Evolutionary conservation across 441 rosid species (phyloP).

Genomic region (Erodium texanum): DNA sequence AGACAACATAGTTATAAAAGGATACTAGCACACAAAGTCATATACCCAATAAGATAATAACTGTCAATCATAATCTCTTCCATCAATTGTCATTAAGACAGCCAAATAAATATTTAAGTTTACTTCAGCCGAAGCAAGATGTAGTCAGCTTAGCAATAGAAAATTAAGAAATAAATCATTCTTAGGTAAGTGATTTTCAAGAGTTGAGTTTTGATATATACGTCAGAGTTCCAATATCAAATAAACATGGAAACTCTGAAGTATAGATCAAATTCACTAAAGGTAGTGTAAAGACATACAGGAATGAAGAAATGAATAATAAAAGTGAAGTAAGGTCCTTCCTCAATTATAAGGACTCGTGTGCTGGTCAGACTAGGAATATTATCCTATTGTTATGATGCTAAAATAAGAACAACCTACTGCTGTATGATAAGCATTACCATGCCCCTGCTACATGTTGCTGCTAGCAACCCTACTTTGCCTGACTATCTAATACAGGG

Average conservation of each 20-base stretch:
- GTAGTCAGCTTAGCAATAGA: not conserved
- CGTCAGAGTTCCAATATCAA: not conserved
- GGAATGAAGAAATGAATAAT: not conserved
- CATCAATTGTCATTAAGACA: not conserved
- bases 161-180: not conserved
- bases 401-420: not conserved
- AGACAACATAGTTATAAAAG: constrained; percentile 11
- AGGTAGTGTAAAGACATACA: not conserved
- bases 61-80: constrained; percentile 6
- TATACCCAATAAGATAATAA: not conserved
- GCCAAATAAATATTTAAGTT: not conserved
- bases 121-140: not conserved
- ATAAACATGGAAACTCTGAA: not conserved
- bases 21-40: constrained; percentile 6
- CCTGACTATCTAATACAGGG: not conserved
- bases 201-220: not conserved
- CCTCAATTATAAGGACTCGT: not conserved
- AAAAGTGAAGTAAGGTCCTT: not conserved
- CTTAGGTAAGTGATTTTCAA: not conserved
- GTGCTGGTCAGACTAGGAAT: not conserved
- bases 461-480: not conserved
- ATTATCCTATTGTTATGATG: not conserved
- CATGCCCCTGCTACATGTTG: not conserved
- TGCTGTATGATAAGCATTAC: not conserved
- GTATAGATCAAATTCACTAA: not conserved